Conservation (phyloP, 305 asterid species). For the Fraxinus angustifolia region DNA sequence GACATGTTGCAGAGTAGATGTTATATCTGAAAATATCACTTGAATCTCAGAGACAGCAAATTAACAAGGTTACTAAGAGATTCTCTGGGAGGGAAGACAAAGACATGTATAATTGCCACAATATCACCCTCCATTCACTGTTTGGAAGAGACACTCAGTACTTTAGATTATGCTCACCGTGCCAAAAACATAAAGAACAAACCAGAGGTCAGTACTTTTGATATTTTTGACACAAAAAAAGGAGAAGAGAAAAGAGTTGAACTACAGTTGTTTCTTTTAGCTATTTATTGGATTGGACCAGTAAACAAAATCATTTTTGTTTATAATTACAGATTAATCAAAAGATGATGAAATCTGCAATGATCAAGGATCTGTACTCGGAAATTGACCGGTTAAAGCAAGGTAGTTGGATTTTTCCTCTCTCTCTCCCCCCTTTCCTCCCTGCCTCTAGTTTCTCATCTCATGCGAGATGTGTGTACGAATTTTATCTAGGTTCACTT, state of each 20-base stretch:
- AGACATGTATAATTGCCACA: conserved; percentile 56
- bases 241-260: not conserved
- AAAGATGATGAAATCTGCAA: conserved; percentile 34
- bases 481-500: not conserved
- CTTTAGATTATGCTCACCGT: conserved; percentile 53
- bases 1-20: not conserved
- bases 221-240: not conserved
- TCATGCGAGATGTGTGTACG: not conserved
- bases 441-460: not conserved
- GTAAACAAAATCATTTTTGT: not conserved
- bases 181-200: conserved; percentile 52
- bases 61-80: conserved; percentile 55
- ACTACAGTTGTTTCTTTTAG: conserved; percentile 1
- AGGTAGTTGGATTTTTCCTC: conserved; percentile 23
- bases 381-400: conserved; percentile 41
- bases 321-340: conserved; percentile 36
- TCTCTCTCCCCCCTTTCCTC: not conserved
- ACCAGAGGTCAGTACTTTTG: conserved; percentile 43
- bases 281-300: not conserved
- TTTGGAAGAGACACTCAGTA: conserved; percentile 58
- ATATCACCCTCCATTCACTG: conserved; percentile 47
- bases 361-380: conserved; percentile 36
- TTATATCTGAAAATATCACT: not conserved
- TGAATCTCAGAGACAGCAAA: conserved; percentile 48
- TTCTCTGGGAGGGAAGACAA: conserved; percentile 55